Evolutionary conservation across 306 rosid species (phyloP).

Genomic region (Alnus glutinosa): DNA sequence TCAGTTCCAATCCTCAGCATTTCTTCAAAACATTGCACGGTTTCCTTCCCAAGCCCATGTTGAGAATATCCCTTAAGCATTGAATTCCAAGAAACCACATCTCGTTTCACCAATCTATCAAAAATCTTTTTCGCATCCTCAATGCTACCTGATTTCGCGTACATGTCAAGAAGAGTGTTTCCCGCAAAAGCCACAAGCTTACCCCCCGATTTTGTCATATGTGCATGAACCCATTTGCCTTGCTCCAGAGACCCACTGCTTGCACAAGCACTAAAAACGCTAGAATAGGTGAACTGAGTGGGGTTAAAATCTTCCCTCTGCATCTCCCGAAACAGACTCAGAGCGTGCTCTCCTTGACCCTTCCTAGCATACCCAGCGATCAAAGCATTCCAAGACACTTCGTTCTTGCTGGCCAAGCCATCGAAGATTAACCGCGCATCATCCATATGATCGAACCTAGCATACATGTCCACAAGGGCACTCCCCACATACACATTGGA

Average conservation of each 20-base stretch:
- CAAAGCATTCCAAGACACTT: slow-evolving; percentile 44
- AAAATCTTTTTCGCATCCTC: slow-evolving; percentile 37
- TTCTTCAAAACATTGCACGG: slow-evolving; percentile 27
- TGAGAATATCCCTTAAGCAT: slow-evolving; percentile 38
- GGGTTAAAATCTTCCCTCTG: slow-evolving; percentile 25
- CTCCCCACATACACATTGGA: slow-evolving; percentile 39
- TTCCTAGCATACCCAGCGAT: slow-evolving; percentile 34
- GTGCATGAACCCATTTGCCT: slow-evolving; percentile 48
- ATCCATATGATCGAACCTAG: slow-evolving; percentile 30
- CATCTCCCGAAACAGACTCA: slow-evolving; percentile 31
- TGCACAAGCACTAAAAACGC: slow-evolving; percentile 33
- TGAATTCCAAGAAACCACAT: slow-evolving; percentile 37
- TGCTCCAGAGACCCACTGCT: slow-evolving; percentile 36
- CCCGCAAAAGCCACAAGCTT: slow-evolving; percentile 32
- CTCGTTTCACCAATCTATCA: slow-evolving; percentile 29
- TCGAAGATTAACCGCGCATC: slow-evolving; percentile 35
- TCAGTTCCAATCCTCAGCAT: slow-evolving; percentile 32
- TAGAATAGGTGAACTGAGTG: slow-evolving; percentile 38
- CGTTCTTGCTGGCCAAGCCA: slow-evolving; percentile 30
- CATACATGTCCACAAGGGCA: slow-evolving; percentile 40
- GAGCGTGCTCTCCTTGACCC: slow-evolving; percentile 32
- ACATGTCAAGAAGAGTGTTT: slow-evolving; percentile 41
- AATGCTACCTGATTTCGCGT: slow-evolving; percentile 39
- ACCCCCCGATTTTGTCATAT: slow-evolving; percentile 32
- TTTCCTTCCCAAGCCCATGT: slow-evolving; percentile 39